Percentiles rank a stretch among this genome's conserved stretches.
Conservation (phyloP, 495 filamentous ascomycete genomes). For the Lophiotrema nucula region DNA sequence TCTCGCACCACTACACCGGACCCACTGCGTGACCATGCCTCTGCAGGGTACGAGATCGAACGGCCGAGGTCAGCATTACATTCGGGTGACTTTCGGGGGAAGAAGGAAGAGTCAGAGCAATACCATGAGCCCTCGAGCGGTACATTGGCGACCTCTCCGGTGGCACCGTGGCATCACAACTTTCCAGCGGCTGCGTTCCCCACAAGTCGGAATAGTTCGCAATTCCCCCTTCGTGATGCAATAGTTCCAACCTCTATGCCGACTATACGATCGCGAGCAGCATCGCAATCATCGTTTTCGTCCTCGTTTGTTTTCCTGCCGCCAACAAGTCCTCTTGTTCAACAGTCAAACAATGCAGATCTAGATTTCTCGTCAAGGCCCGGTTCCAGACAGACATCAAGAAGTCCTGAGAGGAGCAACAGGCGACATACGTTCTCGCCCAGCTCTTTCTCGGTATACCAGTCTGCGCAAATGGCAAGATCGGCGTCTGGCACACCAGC, state of each 20-base stretch:
- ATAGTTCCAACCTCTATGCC: constrained; percentile 8
- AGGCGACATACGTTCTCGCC: constrained; percentile 63
- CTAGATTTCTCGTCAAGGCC: constrained; percentile 60
- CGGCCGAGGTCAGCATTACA: constrained; percentile 85
- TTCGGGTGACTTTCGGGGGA: constrained; percentile 75
- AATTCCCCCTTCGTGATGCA: constrained; percentile 8
- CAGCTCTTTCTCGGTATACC: constrained; percentile 47
- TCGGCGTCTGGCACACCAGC: constrained; percentile 22
- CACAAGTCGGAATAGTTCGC: constrained; percentile 13
- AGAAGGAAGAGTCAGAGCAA: constrained; percentile 19
- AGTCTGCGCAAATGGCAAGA: constrained; percentile 21
- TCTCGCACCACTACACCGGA: constrained; percentile 29
- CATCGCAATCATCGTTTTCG: constrained; percentile 71
- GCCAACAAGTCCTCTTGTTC: constrained; percentile 88
- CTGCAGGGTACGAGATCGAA: constrained; percentile 64
- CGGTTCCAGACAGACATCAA: constrained; percentile 37
- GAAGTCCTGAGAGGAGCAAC: constrained; percentile 49
- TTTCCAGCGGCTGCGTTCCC: constrained; percentile 38
- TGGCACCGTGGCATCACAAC: constrained; percentile 41
- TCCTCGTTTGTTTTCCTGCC: constrained; percentile 82
- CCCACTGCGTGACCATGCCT: constrained; percentile 33
- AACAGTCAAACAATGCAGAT: constrained; percentile 86
- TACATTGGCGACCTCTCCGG: constrained; percentile 39
- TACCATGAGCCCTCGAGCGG: neutral
- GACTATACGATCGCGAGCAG: constrained; percentile 45